phyloP scores from a whole-genome alignment of 768 basidiomycete genomes.

The Russula vinacea region DNA sequence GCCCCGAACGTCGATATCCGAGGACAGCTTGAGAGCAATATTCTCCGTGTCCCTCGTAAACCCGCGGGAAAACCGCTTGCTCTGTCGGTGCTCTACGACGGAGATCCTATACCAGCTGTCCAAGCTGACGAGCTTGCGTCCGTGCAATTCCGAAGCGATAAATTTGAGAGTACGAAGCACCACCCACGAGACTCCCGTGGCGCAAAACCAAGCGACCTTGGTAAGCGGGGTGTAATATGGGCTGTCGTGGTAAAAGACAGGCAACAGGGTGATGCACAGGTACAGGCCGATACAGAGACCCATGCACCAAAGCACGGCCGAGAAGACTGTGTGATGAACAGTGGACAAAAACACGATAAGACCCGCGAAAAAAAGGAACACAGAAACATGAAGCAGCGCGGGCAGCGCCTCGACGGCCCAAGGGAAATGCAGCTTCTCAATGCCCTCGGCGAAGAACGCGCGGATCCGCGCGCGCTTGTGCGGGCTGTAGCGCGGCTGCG shows the following conservation, averaged over 20 bases:
- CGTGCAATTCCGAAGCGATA: conserved; percentile 19
- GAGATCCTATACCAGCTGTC: conserved; percentile 24
- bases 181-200: conserved; percentile 19
- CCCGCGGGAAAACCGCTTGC: conserved; percentile 21
- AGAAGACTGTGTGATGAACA: conserved; percentile 24
- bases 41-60: conserved; percentile 21
- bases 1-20: conserved; percentile 22
- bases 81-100: conserved; percentile 14
- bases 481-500: conserved; percentile 20
- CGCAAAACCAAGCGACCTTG: conserved; percentile 18
- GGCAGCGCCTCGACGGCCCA: conserved; percentile 20
- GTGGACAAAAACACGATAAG: conserved; percentile 46
- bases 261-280: conserved; percentile 24
- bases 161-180: conserved; percentile 12
- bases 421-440: conserved; percentile 18
- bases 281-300: conserved; percentile 14
- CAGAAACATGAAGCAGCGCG: conserved; percentile 47
- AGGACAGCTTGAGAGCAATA: conserved; percentile 9
- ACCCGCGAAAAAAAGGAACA: conserved; percentile 51
- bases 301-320: conserved; percentile 17
- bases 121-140: conserved; percentile 18
- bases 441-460: conserved; percentile 23
- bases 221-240: conserved; percentile 32
- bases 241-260: conserved; percentile 25
- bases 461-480: conserved; percentile 22